Evolutionary conservation across 371 early-diverging fungal genomes (phyloP), one percentile per base, ranked within the genome.

Genomic region (Basidiobolus meristosporus): DNA sequence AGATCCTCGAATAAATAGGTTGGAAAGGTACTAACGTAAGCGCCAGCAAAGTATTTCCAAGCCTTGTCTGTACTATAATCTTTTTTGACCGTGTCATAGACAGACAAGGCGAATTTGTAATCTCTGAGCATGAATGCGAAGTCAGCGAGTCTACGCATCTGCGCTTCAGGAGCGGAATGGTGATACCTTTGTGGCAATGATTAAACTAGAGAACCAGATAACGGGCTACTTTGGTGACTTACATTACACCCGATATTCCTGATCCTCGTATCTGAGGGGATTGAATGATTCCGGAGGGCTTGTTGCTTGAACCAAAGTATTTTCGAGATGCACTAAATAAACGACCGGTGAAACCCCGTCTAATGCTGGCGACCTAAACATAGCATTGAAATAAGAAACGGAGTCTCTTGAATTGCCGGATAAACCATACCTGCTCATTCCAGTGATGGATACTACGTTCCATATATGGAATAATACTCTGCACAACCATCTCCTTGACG

Each of bases 111-210:
- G 53, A 90, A 79, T 42, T 73, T 70, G 57, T 80, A 92, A 51
- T 93, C 93, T 14, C 82, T 62, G 5, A 96, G 61, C 91, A 93
- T 92, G 48, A 96, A 92, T 2, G 90, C 79, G 60, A 73, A 93
- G 57, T 93, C 95, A 4, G 88, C 97, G 31, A 92, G 57, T 46
- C 79, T 78, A 7, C 95, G 73, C 72, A 92, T 69, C 44, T 83
- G 77, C 1, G 86, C 76, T 50, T 96, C 97, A 0, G 87, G 82
- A 3, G 90, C 71, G 26, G 65, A 65, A 56, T 77, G 64, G 2
- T 76, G 69, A 49, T 77, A 91, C 14, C 42, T 44, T 45, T 19
- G n/a, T n/a, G n/a, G n/a, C n/a, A n/a, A n/a, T n/a, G n/a, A n/a
- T n/a, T n/a, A n/a, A n/a, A n/a, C n/a, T n/a, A n/a, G n/a, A n/a